phyloP scores from a whole-genome alignment of 192 early-diverging fungal genomes.

The Dissophora ornata region DNA sequence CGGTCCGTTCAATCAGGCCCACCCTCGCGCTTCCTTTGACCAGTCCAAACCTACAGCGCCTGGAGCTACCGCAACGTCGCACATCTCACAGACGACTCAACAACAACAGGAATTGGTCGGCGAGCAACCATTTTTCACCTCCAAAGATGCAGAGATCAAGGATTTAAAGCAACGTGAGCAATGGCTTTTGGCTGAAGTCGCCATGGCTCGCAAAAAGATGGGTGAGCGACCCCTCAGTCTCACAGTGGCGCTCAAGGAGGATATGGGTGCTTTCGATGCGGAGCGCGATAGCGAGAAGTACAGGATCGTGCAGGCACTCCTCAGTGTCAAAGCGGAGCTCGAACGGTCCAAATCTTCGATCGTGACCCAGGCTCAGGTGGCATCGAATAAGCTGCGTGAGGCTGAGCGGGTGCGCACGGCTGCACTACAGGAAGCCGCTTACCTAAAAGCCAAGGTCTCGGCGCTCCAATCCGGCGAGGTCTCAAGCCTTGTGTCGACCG shows the following conservation, averaged over 20 bases:
- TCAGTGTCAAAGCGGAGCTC: slow-evolving; percentile 59
- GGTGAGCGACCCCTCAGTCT: slow-evolving; percentile 23
- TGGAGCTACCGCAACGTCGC: too few relatives aligned
- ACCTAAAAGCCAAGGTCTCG: slow-evolving; percentile 63
- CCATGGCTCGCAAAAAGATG: slow-evolving; percentile 36
- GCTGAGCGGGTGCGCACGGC: slow-evolving; percentile 65
- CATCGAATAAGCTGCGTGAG: slow-evolving; percentile 59
- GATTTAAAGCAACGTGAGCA: slow-evolving; percentile 46
- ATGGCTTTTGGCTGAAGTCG: slow-evolving; percentile 49
- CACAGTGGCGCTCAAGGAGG: slow-evolving; percentile 19
- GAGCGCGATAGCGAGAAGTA: slow-evolving; percentile 59
- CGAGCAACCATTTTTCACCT: too few relatives aligned
- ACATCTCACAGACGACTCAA: not conserved
- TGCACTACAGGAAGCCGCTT: slow-evolving; percentile 67
- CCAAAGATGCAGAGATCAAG: slow-evolving; percentile 43
- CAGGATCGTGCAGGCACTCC: slow-evolving; percentile 57
- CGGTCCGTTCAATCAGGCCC: slow-evolving; percentile 10
- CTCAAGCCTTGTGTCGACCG: slow-evolving; percentile 48
- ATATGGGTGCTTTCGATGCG: slow-evolving; percentile 52
- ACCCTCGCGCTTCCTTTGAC: slow-evolving; percentile 26
- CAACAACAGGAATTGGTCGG: too few relatives aligned
- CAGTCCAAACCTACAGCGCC: slow-evolving; percentile 11
- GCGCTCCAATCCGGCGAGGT: slow-evolving; percentile 59
- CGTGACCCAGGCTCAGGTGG: slow-evolving; percentile 57
- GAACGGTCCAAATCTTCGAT: slow-evolving; percentile 56